These are phyloP conservation scores for Funneliformis caledonium DNA, from an alignment of 371 early-diverging fungal genomes.

Conservation along the genomic window DNA sequence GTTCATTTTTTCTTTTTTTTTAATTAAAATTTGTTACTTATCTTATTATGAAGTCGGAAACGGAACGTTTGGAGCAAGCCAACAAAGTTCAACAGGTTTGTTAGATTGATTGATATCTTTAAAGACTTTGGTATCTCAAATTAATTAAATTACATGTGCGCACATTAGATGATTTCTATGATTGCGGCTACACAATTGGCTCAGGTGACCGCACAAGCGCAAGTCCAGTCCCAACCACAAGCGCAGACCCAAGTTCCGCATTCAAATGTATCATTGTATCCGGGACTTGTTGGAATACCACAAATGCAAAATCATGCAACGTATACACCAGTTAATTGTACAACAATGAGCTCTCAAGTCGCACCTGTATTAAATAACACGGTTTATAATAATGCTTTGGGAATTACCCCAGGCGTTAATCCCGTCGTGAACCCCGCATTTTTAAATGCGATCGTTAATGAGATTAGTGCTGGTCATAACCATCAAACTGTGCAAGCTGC, in stretches of 20 bases:
- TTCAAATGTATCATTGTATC: not conserved
- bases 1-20: not conserved
- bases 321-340: not conserved
- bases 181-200: not conserved
- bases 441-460: slow-evolving; percentile 1
- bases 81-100: slow-evolving; percentile 49
- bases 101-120: not conserved
- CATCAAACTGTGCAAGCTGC: not conserved
- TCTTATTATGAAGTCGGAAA: slow-evolving; percentile 7
- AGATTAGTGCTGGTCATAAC: not conserved
- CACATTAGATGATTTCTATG: not conserved
- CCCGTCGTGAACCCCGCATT: not conserved
- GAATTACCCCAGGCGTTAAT: not conserved
- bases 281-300: not conserved
- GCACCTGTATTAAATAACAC: not conserved
- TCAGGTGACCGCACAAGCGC: not conserved
- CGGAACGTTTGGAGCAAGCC: slow-evolving; percentile 45
- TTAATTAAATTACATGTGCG: not conserved
- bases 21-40: not conserved
- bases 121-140: not conserved
- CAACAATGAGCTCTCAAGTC: not conserved
- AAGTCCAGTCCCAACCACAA: not conserved
- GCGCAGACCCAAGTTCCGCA: not conserved
- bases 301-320: not conserved
- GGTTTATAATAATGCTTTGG: not conserved